Conservation (phyloP, 2,329 filamentous ascomycete species). For the Xylariaceae sp. region DNA sequence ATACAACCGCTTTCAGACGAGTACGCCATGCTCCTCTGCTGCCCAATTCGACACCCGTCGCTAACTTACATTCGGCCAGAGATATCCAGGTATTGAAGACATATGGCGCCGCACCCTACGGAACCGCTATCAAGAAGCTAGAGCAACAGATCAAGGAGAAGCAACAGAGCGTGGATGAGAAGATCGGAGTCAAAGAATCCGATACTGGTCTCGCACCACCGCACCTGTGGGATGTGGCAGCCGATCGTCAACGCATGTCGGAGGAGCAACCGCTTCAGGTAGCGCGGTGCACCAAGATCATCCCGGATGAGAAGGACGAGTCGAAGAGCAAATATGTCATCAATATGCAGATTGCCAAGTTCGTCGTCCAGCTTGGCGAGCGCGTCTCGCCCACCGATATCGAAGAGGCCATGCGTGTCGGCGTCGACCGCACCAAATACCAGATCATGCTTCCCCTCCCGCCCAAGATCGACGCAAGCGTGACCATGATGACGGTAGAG, state of each 20-base stretch:
- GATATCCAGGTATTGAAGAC: slow-evolving; percentile 99
- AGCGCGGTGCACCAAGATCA: slow-evolving; percentile 98
- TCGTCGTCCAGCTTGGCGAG: slow-evolving; percentile 95
- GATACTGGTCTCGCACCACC: slow-evolving; percentile 96
- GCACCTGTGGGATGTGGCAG: slow-evolving; percentile 97
- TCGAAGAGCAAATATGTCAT: slow-evolving; percentile 99
- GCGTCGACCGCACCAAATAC: slow-evolving; percentile 98
- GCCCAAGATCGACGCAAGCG: slow-evolving; percentile 96
- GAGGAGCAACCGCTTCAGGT: slow-evolving; percentile 98
- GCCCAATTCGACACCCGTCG: slow-evolving; percentile 4
- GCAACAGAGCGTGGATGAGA: slow-evolving; percentile 96
- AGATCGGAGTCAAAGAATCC: slow-evolving; percentile 96
- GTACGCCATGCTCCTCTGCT: slow-evolving; percentile 50
- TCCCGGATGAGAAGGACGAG: slow-evolving; percentile 89
- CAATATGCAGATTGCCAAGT: slow-evolving; percentile 99
- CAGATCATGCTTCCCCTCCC: slow-evolving; percentile 95
- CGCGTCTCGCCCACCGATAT: slow-evolving; percentile 97
- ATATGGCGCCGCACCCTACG: slow-evolving; percentile 95
- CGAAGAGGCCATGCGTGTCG: slow-evolving; percentile 97
- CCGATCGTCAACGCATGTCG: slow-evolving; percentile 95
- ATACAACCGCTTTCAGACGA: slow-evolving; percentile 95
- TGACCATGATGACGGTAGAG: slow-evolving; percentile 99
- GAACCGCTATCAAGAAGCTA: slow-evolving; percentile 87
- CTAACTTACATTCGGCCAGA: slow-evolving; percentile 44
- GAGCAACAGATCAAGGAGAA: slow-evolving; percentile 99